Evolutionary conservation across 1,139 yeast species (phyloP).

Genomic region (Taphrina betulina): DNA sequence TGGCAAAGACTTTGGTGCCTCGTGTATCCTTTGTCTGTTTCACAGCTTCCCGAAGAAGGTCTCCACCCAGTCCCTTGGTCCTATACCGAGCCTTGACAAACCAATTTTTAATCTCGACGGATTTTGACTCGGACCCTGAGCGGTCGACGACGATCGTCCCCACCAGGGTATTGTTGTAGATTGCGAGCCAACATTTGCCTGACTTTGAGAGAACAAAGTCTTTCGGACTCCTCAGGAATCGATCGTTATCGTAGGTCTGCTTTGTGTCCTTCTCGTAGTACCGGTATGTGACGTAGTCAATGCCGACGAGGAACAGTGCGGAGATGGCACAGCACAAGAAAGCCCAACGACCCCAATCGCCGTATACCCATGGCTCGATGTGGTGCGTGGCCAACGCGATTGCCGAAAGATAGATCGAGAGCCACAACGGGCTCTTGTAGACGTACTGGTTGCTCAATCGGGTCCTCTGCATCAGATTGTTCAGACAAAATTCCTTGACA

Average conservation of each 20-base stretch:
- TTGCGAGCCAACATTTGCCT: conserved; percentile 23
- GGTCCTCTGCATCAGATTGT: conserved; percentile 25
- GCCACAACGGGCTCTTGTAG: conserved; percentile 13
- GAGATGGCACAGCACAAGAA: conserved; percentile 23
- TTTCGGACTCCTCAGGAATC: conserved; percentile 5
- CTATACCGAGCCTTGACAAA: conserved; percentile 19
- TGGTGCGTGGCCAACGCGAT: conserved; percentile 14
- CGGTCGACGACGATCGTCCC: conserved; percentile 10
- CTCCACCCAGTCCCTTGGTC: conserved; percentile 27
- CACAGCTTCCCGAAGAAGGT: conserved; percentile 6
- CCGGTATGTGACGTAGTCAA: conserved; percentile 16
- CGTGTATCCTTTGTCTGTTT: neutral
- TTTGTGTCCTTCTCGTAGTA: conserved; percentile 17
- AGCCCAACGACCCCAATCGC: conserved; percentile 28
- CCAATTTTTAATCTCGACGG: conserved; percentile 15
- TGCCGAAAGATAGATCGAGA: conserved; percentile 7
- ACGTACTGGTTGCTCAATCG: conserved; percentile 23
- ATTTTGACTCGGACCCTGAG: neutral
- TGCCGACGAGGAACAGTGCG: conserved; percentile 22
- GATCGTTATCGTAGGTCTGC: neutral
- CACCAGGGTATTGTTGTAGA: conserved; percentile 6
- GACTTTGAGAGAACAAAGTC: neutral
- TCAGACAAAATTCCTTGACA: conserved; percentile 23
- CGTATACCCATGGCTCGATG: conserved; percentile 16
- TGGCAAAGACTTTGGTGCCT: neutral